Evolutionary conservation across 225 moss, liverwort and hornwort species (phyloP).

Genomic region (Sphagnum contortum): DNA sequence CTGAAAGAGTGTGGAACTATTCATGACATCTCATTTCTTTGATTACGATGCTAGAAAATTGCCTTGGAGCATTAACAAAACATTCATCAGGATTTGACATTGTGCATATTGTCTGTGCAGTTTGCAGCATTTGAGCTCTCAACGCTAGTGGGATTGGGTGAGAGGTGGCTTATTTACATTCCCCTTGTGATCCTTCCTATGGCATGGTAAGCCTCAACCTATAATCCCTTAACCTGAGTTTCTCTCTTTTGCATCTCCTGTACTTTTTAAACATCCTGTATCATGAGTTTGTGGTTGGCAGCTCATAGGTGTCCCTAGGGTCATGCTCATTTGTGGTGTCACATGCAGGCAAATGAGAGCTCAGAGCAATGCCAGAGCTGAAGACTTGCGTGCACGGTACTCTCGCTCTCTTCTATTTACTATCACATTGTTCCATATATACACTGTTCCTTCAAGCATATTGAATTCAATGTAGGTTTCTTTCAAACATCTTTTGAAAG

Average conservation of each 20-base stretch:
- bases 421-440: neutral
- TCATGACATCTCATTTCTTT: neutral
- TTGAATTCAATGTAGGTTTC: too few species aligned
- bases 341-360: slow-evolving; percentile 45
- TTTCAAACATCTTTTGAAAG: too few species aligned
- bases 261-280: too few species aligned
- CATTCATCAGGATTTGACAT: too few species aligned
- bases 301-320: neutral
- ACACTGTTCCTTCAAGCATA: neutral
- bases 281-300: too few species aligned
- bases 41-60: too few species aligned
- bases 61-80: too few species aligned
- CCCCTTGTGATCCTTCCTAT: slow-evolving; percentile 82
- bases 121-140: slow-evolving; percentile 91
- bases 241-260: too few species aligned
- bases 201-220: slow-evolving; percentile 59
- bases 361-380: slow-evolving; percentile 22
- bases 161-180: slow-evolving; percentile 83
- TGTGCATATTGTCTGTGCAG: slow-evolving; percentile 21
- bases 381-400: slow-evolving; percentile 18
- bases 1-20: slow-evolving; percentile 51
- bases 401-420: neutral
- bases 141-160: slow-evolving; percentile 67
- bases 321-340: neutral
- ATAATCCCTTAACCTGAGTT: too few species aligned